Evolutionary conservation across 805 yeast species (phyloP).

Genomic region (Lipomyces anomalus): DNA sequence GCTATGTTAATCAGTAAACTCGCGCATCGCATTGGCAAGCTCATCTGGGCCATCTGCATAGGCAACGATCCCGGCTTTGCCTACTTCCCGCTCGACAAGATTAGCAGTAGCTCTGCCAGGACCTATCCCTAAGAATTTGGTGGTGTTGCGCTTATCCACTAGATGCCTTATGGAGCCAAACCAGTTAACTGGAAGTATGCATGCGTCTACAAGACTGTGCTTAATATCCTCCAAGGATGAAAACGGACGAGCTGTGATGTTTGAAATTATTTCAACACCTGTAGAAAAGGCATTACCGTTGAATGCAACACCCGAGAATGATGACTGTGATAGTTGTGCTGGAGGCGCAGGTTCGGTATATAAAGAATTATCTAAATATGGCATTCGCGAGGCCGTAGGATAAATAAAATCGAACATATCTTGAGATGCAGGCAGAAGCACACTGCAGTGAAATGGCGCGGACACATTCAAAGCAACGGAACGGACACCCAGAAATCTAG

Average conservation of each 20-base stretch:
- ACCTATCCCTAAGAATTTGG: conserved; percentile 14
- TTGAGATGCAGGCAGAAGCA: too few species aligned
- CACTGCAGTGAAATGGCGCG: too few species aligned
- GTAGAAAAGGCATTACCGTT: not conserved
- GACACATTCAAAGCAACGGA: conserved; percentile 12
- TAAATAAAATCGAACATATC: too few species aligned
- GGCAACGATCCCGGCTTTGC: too few species aligned
- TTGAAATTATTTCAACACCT: conserved; percentile 4
- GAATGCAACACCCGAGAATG: conserved; percentile 7
- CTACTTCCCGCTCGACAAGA: too few species aligned
- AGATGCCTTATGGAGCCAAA: conserved; percentile 7
- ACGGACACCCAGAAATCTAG: conserved; percentile 4
- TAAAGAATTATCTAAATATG: too few species aligned
- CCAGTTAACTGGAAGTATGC: conserved; percentile 21
- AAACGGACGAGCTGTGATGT: conserved; percentile 7
- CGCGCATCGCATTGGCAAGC: too few species aligned
- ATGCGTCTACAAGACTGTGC: conserved; percentile 12
- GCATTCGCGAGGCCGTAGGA: too few species aligned
- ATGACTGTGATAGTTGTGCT: conserved; percentile 6
- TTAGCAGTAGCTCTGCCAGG: conserved; percentile 17
- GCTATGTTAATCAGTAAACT: too few species aligned
- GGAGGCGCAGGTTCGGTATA: too few species aligned
- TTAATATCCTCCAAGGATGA: conserved; percentile 4
- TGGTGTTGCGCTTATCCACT: not conserved
- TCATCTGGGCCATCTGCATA: too few species aligned